Evolutionary conservation across 257 asterid genomes (phyloP).

Genomic region (Solanum sejunctum): DNA sequence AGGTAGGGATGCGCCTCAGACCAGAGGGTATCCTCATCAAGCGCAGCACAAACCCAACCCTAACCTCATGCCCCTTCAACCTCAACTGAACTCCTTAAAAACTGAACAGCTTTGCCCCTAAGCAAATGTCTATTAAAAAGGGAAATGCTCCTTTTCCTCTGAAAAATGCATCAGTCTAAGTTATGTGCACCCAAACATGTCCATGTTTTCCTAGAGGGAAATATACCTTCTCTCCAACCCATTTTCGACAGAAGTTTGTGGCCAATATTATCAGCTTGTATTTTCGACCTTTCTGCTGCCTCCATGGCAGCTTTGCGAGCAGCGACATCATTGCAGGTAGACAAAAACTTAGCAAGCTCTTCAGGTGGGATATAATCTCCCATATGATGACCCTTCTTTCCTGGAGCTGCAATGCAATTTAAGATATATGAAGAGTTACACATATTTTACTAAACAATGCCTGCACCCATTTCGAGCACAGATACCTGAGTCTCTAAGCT

Average conservation of each 20-base stretch:
- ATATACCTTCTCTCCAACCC: conserved; percentile 95
- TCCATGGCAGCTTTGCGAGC: conserved; percentile 53
- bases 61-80: not conserved
- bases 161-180: not conserved
- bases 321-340: conserved; percentile 59
- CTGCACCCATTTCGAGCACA: not conserved
- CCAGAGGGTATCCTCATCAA: not conserved
- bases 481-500: not conserved
- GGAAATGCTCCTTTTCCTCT: not conserved
- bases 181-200: not conserved
- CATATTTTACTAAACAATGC: not conserved
- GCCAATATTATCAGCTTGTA: conserved; percentile 92
- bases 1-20: not conserved
- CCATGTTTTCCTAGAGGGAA: not conserved
- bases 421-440: not conserved
- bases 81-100: not conserved
- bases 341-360: conserved; percentile 80
- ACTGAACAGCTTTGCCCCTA: not conserved
- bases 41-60: not conserved
- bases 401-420: conserved; percentile 15
- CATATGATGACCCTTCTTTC: conserved; percentile 89
- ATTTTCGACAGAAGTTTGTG: conserved; percentile 77
- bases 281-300: conserved; percentile 47
- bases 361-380: conserved; percentile 91
- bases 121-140: not conserved